Evolutionary conservation across 345 rosid genomes (phyloP), one percentile per base, ranked within the genome.

Genomic region (Rhodamnia argentea): DNA sequence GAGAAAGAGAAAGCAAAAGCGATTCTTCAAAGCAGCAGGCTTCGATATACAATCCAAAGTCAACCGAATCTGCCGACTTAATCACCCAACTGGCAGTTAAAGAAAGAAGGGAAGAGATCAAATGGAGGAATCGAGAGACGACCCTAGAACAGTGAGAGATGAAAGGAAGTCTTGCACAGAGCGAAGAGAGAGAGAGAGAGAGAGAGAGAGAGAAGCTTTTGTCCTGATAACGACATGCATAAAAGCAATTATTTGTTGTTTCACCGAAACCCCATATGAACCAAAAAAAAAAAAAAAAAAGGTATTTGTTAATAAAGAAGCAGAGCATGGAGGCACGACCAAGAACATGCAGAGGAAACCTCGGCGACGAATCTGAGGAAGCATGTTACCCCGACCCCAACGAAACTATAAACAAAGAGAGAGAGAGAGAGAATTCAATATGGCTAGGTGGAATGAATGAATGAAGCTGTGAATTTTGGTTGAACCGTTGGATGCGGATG

Each of bases 301-400:
- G 15, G 84, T 1, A 47, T 15, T n/a, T 29, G 13, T 5, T 12
- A 62, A 47, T 23, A 60, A 40, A 57, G 52, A 40, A 60, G 29
- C n/a, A 32, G 50, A 84, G 29, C 6, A 57, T 20, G 50, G 74
- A 42, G n/a, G 60, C 53, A 60, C 81, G 51, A 84, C 50, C 52
- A 86, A 64, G 87, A 89, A 92, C 91, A 88, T 86, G 88, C n/a
- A 42, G 93, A 93, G 93, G 84, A 89, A 93, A 90, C 86, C 88
- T 86, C 94, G 94, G 94, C 94, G 93, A 87, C 88, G 94, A 92
- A 92, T 92, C 93, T 91, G 87, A 91, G 83, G 88, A 87, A 70
- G 82, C 92, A 85, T 58, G 56, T 13, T 37, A 37, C 81, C 47
- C 47, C 26, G 11, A 11, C 54, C 74, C 40, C 10, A 53, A n/a